Conservation (phyloP, 805 yeast genomes). For the Zygoascus flipseniorum region DNA sequence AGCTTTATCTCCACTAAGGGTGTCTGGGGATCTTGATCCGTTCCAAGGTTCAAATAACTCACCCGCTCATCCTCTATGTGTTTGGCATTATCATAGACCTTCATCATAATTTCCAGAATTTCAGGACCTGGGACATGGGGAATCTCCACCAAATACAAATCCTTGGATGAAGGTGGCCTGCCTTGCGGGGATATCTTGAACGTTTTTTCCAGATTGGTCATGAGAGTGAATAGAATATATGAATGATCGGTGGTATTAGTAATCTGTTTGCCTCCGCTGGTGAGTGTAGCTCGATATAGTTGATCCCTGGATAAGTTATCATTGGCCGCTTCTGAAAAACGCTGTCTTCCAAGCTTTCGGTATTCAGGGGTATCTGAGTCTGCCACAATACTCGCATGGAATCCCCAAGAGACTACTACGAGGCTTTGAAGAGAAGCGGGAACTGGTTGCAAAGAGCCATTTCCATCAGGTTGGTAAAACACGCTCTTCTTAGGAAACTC, state of each 20-base stretch:
- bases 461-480: neutral
- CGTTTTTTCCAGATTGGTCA: slow-evolving; percentile 48
- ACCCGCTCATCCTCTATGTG: slow-evolving; percentile 47
- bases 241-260: slow-evolving; percentile 38
- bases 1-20: slow-evolving; percentile 19
- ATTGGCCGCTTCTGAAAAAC: slow-evolving; percentile 65
- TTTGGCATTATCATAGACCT: slow-evolving; percentile 48
- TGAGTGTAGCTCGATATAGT: slow-evolving; percentile 27
- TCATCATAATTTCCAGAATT: slow-evolving; percentile 46
- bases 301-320: slow-evolving; percentile 44
- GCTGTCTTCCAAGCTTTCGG: slow-evolving; percentile 51
- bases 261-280: neutral
- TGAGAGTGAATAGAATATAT: slow-evolving; percentile 51
- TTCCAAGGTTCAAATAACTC: slow-evolving; percentile 32
- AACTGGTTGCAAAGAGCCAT: slow-evolving; percentile 10
- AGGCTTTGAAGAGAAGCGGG: slow-evolving; percentile 30
- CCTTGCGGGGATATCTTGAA: slow-evolving; percentile 59
- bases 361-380: slow-evolving; percentile 65
- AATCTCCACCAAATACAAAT: slow-evolving; percentile 42
- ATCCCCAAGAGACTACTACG: slow-evolving; percentile 76
- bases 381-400: slow-evolving; percentile 80
- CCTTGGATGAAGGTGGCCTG: slow-evolving; percentile 31
- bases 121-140: slow-evolving; percentile 28
- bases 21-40: neutral
- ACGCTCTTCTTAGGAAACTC: slow-evolving; percentile 30